Percentiles rank a stretch among this genome's conserved stretches.
Conservation (phyloP, 2,329 filamentous ascomycete genomes). For the Coniochaeta prunicola region DNA sequence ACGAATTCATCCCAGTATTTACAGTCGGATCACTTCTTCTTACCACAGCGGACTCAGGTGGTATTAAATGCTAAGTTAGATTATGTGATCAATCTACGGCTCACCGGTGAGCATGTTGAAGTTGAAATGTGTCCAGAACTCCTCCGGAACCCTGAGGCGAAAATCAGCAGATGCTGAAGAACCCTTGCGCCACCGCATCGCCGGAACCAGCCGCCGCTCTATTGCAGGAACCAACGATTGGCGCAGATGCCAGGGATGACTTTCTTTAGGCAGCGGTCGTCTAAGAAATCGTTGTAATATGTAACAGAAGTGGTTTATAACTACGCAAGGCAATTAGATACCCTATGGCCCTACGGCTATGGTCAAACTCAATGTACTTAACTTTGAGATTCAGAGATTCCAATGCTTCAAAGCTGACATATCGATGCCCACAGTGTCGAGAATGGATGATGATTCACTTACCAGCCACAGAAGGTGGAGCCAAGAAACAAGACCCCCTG, state of each 20-base stretch:
- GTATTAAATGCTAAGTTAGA: not conserved
- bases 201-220: slow-evolving; percentile 1
- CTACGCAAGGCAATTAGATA: too few species aligned
- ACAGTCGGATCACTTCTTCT: not conserved
- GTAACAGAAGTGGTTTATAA: too few species aligned
- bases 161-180: slow-evolving; percentile 12
- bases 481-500: not conserved
- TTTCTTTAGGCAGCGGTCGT: not conserved
- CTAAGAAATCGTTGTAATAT: too few species aligned
- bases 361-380: too few species aligned
- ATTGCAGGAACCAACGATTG: not conserved
- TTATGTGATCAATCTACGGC: slow-evolving; percentile 1
- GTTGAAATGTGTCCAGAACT: slow-evolving; percentile 11
- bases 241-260: not conserved
- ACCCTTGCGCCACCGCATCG: slow-evolving; percentile 5
- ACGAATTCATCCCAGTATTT: not conserved
- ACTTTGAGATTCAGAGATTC: too few species aligned
- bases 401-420: too few species aligned
- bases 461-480: not conserved
- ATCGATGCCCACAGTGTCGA: too few species aligned
- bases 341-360: too few species aligned
- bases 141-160: not conserved
- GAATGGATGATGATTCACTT: not conserved
- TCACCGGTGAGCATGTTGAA: not conserved
- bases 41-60: not conserved